Conservation (phyloP, 352 stramenopile genomes). For the Peronospora belbahrii region DNA sequence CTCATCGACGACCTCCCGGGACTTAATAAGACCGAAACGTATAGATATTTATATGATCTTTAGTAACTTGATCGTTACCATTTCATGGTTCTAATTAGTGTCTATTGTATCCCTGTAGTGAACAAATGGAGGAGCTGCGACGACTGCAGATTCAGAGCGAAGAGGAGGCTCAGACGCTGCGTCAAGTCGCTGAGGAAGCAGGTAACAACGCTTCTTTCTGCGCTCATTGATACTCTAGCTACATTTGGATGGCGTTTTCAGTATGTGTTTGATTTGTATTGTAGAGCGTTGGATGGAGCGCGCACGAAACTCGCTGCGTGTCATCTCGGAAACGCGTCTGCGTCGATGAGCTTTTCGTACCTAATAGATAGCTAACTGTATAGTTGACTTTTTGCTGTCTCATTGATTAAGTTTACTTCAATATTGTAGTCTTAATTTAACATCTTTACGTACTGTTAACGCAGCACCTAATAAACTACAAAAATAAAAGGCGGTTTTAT, state of each 20-base stretch:
- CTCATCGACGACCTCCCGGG: conserved; percentile 77
- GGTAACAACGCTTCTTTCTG: conserved; percentile 17
- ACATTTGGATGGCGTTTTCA: not conserved
- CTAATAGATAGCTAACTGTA: too few species aligned
- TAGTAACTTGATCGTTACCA: too few species aligned
- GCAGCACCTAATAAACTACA: too few species aligned
- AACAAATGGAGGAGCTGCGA: conserved; percentile 74
- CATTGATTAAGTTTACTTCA: too few species aligned
- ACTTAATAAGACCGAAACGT: conserved; percentile 77
- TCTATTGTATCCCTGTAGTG: conserved; percentile 21
- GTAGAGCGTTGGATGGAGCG: conserved; percentile 78
- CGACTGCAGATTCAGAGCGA: conserved; percentile 78
- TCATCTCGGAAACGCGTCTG: conserved; percentile 76
- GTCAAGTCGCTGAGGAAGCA: conserved; percentile 76
- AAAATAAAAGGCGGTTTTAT: too few species aligned
- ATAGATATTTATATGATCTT: too few species aligned
- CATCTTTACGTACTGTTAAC: too few species aligned
- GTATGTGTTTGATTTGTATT: conserved; percentile 1
- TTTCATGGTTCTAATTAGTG: not conserved
- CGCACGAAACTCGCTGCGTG: conserved; percentile 67
- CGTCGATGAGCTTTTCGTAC: conserved; percentile 34
- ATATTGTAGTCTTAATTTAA: too few species aligned
- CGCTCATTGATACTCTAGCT: not conserved
- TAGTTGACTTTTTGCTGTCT: too few species aligned
- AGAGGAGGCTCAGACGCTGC: conserved; percentile 75